phyloP scores from a whole-genome alignment of 1,139 yeast genomes.

The Protomyces macrosporus region DNA sequence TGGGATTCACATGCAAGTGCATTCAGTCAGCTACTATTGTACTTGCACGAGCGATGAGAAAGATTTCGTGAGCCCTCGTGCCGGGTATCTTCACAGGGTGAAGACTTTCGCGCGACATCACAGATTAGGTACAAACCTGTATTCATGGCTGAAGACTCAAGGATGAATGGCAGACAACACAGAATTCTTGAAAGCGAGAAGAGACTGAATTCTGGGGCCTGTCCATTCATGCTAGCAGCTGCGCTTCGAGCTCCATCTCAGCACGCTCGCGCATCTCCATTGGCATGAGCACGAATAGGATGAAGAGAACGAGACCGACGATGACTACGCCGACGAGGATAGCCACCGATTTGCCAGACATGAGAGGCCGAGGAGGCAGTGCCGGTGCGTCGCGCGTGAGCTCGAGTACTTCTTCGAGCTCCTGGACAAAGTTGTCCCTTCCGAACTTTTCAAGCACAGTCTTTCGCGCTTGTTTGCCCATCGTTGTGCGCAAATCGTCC shows the following conservation, averaged over 20 bases:
- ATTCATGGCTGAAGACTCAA: too few relatives aligned
- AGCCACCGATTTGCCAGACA: neutral
- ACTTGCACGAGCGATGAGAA: too few relatives aligned
- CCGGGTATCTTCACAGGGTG: too few relatives aligned
- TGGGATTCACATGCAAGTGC: too few relatives aligned
- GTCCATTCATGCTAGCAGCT: too few relatives aligned
- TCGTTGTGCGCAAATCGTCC: slow-evolving; percentile 37
- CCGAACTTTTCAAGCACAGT: slow-evolving; percentile 56
- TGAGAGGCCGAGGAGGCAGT: neutral
- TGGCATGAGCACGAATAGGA: neutral
- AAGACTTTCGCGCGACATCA: too few relatives aligned
- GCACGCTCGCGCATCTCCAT: neutral
- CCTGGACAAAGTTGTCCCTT: slow-evolving; percentile 55
- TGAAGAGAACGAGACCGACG: neutral
- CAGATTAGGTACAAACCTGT: too few relatives aligned
- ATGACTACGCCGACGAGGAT: neutral
- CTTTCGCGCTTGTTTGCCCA: slow-evolving; percentile 51
- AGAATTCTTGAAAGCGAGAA: too few relatives aligned
- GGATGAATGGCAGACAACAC: too few relatives aligned
- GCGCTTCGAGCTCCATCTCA: neutral
- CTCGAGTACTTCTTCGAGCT: slow-evolving; percentile 42
- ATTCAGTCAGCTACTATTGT: too few relatives aligned
- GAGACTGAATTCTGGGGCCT: too few relatives aligned
- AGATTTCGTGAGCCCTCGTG: too few relatives aligned
- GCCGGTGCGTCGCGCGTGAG: neutral